phyloP scores from a whole-genome alignment of 2,329 filamentous ascomycete species.

The Coniochaeta pulveracea region DNA sequence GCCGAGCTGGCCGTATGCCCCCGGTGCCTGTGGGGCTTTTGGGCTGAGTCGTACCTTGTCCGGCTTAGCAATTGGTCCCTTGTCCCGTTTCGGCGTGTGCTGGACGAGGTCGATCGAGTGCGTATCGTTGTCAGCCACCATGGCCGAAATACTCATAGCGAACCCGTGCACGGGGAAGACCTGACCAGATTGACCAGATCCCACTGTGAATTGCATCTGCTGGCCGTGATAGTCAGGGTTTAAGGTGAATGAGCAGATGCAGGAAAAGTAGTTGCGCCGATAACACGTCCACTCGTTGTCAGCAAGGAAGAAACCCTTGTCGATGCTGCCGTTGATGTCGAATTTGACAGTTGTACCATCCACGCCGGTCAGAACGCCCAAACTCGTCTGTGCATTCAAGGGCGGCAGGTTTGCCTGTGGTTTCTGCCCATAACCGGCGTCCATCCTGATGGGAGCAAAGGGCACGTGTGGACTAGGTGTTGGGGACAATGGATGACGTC shows the following conservation, averaged over 20 bases:
- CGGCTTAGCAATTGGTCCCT: conserved; percentile 68
- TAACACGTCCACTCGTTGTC: conserved; percentile 90
- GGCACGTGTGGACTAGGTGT: conserved; percentile 36
- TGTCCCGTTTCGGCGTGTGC: conserved; percentile 85
- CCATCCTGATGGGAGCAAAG: conserved; percentile 38
- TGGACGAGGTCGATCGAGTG: conserved; percentile 79
- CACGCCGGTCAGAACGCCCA: conserved; percentile 50
- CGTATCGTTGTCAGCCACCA: conserved; percentile 63
- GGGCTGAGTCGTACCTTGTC: conserved; percentile 57
- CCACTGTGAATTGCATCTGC: conserved; percentile 39
- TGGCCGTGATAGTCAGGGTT: conserved; percentile 22
- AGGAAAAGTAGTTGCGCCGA: conserved; percentile 81
- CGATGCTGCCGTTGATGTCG: conserved; percentile 68
- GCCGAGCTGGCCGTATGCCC: conserved; percentile 26
- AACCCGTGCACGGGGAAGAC: conserved; percentile 61
- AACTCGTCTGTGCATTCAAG: conserved; percentile 34
- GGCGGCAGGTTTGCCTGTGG: conserved; percentile 38
- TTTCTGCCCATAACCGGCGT: conserved; percentile 29
- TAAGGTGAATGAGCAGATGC: conserved; percentile 68
- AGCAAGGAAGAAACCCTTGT: conserved; percentile 77
- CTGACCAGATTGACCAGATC: conserved; percentile 32
- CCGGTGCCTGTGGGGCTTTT: conserved; percentile 40
- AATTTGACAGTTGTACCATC: conserved; percentile 50
- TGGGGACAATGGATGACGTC: conserved; percentile 42
- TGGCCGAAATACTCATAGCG: conserved; percentile 74